Percentiles rank a stretch among this genome's conserved stretches.
These are phyloP conservation scores for Saccharomycopsis lassenensis DNA, from an alignment of 805 yeast genomes.

Conservation along the genomic window DNA sequence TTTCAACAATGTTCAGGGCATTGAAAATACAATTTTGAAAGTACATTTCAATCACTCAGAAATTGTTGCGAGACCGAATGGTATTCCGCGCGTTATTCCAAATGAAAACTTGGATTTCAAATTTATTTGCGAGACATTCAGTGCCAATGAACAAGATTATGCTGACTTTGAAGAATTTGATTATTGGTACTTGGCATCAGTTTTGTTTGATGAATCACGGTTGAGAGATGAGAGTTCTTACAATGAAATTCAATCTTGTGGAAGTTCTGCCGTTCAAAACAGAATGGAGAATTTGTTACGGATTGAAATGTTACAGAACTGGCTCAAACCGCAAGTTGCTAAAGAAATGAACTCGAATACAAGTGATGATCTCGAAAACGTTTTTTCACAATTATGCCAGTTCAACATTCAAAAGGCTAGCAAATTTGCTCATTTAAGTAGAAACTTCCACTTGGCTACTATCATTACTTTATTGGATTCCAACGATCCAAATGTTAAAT, in stretches of 20 bases:
- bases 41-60: constrained; percentile 1
- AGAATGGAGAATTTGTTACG: no score
- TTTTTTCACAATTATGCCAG: constrained; percentile 39
- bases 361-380: constrained; percentile 32
- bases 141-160: constrained; percentile 11
- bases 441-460: constrained; percentile 60
- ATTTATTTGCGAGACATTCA: constrained; percentile 21
- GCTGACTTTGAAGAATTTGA: constrained; percentile 22
- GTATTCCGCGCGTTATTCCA: constrained; percentile 28
- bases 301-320: constrained; percentile 37
- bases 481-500: constrained; percentile 45
- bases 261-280: no score
- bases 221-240: constrained; percentile 19
- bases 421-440: constrained; percentile 44
- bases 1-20: no score
- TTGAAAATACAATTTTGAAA: constrained; percentile 1
- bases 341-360: constrained; percentile 27
- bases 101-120: constrained; percentile 25
- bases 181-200: constrained; percentile 48
- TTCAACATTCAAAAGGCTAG: constrained; percentile 57
- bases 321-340: constrained; percentile 44
- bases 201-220: constrained; percentile 42
- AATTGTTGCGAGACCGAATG: constrained; percentile 19
- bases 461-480: constrained; percentile 63
- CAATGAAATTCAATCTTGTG: constrained; percentile 21